These are phyloP conservation scores for Linaria vulgaris DNA, from an alignment of 257 asterid species.

Conservation along the genomic window DNA sequence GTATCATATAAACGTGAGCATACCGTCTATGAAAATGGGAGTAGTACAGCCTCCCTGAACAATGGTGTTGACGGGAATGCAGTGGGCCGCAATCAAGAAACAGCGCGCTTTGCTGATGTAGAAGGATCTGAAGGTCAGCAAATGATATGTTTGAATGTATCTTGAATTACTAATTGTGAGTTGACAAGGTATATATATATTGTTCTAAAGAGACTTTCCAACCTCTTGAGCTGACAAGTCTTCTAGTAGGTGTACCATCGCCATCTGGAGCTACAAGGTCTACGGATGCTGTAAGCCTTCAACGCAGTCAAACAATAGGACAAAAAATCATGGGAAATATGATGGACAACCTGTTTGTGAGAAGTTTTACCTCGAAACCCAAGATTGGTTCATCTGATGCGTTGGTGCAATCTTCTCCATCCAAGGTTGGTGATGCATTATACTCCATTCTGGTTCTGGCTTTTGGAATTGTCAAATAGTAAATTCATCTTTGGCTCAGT, in stretches of 20 bases:
- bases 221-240: slow-evolving; percentile 7
- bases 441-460: slow-evolving; percentile 13
- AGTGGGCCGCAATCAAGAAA: slow-evolving; percentile 50
- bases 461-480: slow-evolving; percentile 13
- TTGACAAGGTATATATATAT: slow-evolving; percentile 14
- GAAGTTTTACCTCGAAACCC: slow-evolving; percentile 82
- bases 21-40: slow-evolving; percentile 54
- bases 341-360: slow-evolving; percentile 81
- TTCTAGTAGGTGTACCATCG: slow-evolving; percentile 67
- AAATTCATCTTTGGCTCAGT: slow-evolving; percentile 12
- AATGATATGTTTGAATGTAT: slow-evolving; percentile 17
- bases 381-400: slow-evolving; percentile 54
- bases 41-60: slow-evolving; percentile 27
- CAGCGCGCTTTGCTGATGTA: slow-evolving; percentile 42
- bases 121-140: slow-evolving; percentile 85
- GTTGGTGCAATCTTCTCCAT: slow-evolving; percentile 64
- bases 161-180: slow-evolving; percentile 1
- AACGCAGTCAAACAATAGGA: slow-evolving; percentile 88
- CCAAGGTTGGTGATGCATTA: slow-evolving; percentile 58
- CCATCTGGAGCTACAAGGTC: slow-evolving; percentile 71
- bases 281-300: slow-evolving; percentile 54
- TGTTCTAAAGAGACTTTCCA: background rate
- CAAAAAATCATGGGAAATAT: slow-evolving; percentile 92
- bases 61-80: slow-evolving; percentile 40
- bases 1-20: slow-evolving; percentile 33